A percentile compares a stretch with the other conserved stretches of the same genome.
These are phyloP conservation scores for Trypanosomatidae sp. DNA, from an alignment of 208 protist species.

Conservation along the genomic window DNA sequence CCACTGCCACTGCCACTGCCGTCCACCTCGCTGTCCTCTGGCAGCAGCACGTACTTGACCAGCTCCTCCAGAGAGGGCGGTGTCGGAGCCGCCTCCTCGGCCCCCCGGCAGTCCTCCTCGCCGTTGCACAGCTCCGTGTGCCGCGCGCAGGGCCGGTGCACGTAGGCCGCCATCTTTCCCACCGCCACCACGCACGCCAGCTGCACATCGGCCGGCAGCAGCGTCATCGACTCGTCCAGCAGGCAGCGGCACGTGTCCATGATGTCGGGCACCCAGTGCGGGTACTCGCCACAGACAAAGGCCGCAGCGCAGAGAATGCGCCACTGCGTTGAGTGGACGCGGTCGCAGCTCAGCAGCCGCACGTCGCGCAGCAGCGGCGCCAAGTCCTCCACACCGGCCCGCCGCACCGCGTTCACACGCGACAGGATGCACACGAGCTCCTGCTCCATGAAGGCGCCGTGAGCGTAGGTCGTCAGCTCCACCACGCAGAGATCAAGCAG, in stretches of 20 bases:
- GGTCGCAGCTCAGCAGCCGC: conserved; percentile 47
- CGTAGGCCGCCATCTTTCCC: conserved; percentile 90
- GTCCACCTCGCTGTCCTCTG: conserved; percentile 1
- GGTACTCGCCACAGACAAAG: conserved; percentile 95
- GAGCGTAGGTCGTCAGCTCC: conserved; percentile 50
- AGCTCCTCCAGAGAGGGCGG: conserved; percentile 15
- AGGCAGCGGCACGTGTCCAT: conserved; percentile 40
- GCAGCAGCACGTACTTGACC: conserved; percentile 8
- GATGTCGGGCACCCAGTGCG: conserved; percentile 72
- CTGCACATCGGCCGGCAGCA: conserved; percentile 86
- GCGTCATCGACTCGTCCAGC: conserved; percentile 38
- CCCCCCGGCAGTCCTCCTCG: conserved; percentile 45
- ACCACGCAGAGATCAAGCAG: conserved; percentile 90
- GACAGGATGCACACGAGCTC: conserved; percentile 95
- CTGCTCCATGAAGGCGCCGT: conserved; percentile 86
- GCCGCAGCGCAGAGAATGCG: conserved; percentile 88
- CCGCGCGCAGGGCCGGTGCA: conserved; percentile 41
- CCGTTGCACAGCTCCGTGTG: conserved; percentile 53
- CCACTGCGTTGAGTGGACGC: conserved; percentile 64
- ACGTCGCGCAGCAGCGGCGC: conserved; percentile 46
- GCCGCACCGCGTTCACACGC: conserved; percentile 91
- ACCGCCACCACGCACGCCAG: conserved; percentile 79
- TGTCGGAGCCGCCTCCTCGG: conserved; percentile 4
- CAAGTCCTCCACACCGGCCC: conserved; percentile 69
- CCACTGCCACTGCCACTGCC: too few relatives aligned